phyloP scores from a whole-genome alignment of 495 filamentous ascomycete genomes.

The Penicillium simplicissimum region DNA sequence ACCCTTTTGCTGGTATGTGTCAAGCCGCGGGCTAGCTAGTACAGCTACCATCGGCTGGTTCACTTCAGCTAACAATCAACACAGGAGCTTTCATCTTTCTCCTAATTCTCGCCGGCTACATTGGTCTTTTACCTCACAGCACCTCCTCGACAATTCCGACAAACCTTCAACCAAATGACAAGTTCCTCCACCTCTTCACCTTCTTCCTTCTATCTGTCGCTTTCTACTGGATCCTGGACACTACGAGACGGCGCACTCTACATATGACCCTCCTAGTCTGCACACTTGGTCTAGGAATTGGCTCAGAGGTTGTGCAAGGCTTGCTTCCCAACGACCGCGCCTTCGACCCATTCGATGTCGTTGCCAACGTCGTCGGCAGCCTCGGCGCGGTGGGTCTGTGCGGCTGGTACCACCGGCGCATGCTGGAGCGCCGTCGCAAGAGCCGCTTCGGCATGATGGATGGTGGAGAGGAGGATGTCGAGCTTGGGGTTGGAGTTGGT shows the following conservation, averaged over 20 bases:
- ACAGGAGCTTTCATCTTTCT: conserved; percentile 73
- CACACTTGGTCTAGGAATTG: conserved; percentile 71
- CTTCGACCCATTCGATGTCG: conserved; percentile 84
- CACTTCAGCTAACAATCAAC: conserved; percentile 17
- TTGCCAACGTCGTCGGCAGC: conserved; percentile 85
- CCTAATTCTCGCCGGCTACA: conserved; percentile 71
- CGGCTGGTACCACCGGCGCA: conserved; percentile 89
- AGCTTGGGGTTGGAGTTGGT: conserved; percentile 53
- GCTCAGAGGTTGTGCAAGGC: conserved; percentile 83
- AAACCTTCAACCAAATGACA: conserved; percentile 76
- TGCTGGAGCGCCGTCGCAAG: conserved; percentile 85
- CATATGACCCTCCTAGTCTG: conserved; percentile 83
- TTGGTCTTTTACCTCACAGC: conserved; percentile 65
- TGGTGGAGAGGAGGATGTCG: conserved; percentile 53
- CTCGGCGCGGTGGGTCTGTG: conserved; percentile 68
- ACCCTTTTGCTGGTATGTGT: conserved; percentile 68
- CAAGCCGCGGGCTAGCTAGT: background rate
- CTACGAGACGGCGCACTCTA: conserved; percentile 76
- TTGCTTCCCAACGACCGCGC: conserved; percentile 75
- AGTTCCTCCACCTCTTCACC: conserved; percentile 81
- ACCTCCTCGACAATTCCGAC: conserved; percentile 64
- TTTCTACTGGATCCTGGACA: conserved; percentile 98
- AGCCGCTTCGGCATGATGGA: conserved; percentile 69
- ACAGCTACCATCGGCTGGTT: conserved; percentile 9
- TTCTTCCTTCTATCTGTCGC: conserved; percentile 84